Conservation (phyloP, 2,329 filamentous ascomycete genomes). For the Monosporascus sp. region DNA sequence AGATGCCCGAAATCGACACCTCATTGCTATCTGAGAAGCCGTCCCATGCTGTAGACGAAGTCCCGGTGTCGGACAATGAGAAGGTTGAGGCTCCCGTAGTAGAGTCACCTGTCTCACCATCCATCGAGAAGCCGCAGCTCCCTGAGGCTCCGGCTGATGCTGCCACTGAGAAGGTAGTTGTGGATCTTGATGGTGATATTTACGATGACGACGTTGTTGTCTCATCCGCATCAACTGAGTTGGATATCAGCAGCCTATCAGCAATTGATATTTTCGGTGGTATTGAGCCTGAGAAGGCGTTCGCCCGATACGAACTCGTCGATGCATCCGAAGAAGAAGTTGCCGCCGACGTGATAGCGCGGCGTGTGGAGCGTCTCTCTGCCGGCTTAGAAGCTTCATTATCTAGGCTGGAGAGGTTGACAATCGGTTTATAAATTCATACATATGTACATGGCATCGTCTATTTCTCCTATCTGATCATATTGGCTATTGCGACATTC, state of each 20-base stretch:
- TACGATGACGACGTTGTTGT: constrained; percentile 46
- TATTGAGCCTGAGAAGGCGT: constrained; percentile 58
- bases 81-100: constrained; percentile 53
- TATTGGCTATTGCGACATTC: neutral
- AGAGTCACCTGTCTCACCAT: constrained; percentile 35
- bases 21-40: constrained; percentile 67
- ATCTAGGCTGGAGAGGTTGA: constrained; percentile 32
- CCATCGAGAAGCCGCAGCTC: constrained; percentile 25
- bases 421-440: constrained; percentile 20
- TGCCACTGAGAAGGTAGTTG: constrained; percentile 18
- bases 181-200: constrained; percentile 47
- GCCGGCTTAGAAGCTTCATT: constrained; percentile 31
- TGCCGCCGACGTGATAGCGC: constrained; percentile 38
- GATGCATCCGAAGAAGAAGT: constrained; percentile 48
- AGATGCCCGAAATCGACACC: constrained; percentile 57
- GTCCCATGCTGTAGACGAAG: constrained; percentile 45
- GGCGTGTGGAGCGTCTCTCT: constrained; percentile 45
- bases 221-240: constrained; percentile 26
- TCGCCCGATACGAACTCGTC: constrained; percentile 59
- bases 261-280: constrained; percentile 43
- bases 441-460: neutral
- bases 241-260: constrained; percentile 37
- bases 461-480: neutral
- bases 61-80: constrained; percentile 40
- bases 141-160: constrained; percentile 22